Evolutionary conservation across 106 monocot species (phyloP).

Genomic region (Apostasia ramifera): DNA sequence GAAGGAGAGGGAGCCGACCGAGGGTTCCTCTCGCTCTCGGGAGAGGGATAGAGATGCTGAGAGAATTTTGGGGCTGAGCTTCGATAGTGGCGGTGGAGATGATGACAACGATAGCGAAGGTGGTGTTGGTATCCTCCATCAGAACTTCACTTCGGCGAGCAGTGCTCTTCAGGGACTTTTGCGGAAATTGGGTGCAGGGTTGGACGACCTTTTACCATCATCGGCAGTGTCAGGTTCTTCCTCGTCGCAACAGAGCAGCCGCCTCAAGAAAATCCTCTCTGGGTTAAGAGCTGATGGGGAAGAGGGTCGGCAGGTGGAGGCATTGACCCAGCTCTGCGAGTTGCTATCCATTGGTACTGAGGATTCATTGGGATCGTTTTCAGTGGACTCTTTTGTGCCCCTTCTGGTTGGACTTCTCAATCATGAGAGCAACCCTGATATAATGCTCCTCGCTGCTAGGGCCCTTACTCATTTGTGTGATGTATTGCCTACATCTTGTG

Average conservation of each 20-base stretch:
- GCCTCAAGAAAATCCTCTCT: slow-evolving; percentile 83
- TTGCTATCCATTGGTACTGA: slow-evolving; percentile 95
- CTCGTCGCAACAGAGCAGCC: slow-evolving; percentile 41
- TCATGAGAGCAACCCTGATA: slow-evolving; percentile 80
- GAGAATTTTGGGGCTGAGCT: slow-evolving; percentile 43
- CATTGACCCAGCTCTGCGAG: slow-evolving; percentile 90
- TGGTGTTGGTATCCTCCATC: slow-evolving; percentile 49
- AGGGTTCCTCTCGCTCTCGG: slow-evolving; percentile 24
- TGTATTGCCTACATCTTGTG: slow-evolving; percentile 80
- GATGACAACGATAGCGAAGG: slow-evolving; percentile 50
- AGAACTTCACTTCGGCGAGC: slow-evolving; percentile 71
- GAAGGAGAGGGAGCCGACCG: slow-evolving; percentile 67
- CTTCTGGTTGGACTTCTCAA: slow-evolving; percentile 87
- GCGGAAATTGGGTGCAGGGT: slow-evolving; percentile 85
- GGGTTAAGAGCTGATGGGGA: slow-evolving; percentile 84
- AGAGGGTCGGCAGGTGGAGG: slow-evolving; percentile 88
- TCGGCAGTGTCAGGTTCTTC: slow-evolving; percentile 40
- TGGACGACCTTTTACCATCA: slow-evolving; percentile 85
- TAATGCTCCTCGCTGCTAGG: slow-evolving; percentile 94
- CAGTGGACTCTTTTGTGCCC: slow-evolving; percentile 93
- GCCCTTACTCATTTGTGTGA: slow-evolving; percentile 90
- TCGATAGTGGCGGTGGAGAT: slow-evolving; percentile 37
- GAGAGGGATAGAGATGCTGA: slow-evolving; percentile 51
- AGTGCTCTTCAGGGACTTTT: slow-evolving; percentile 87
- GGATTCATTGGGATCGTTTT: slow-evolving; percentile 77